Evolutionary conservation across 441 rosid genomes (phyloP).

Genomic region (Manihot esculenta): DNA sequence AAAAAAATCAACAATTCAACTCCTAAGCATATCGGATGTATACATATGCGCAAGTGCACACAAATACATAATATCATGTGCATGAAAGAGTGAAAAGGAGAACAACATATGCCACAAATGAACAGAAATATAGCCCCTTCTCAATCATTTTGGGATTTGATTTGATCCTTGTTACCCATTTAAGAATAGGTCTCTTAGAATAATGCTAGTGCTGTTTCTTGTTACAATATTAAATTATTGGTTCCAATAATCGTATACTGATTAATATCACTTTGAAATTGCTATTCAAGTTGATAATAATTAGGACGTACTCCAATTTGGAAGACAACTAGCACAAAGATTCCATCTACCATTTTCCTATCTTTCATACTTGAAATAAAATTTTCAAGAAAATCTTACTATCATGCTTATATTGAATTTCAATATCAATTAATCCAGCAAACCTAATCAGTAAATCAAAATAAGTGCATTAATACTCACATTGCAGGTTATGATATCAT

Average conservation of each 20-base stretch:
- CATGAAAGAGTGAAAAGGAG: too few relatives aligned
- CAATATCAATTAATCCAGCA: neutral
- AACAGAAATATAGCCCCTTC: neutral
- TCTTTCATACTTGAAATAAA: neutral
- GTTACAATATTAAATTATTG: neutral
- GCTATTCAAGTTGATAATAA: neutral
- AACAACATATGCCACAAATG: neutral
- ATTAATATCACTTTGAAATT: neutral
- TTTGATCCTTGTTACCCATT: neutral
- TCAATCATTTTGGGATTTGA: neutral
- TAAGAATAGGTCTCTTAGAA: neutral
- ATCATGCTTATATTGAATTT: neutral
- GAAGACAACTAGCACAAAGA: neutral
- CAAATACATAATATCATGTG: too few relatives aligned
- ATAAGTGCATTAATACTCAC: neutral
- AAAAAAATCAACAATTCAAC: too few relatives aligned
- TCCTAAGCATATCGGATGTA: too few relatives aligned
- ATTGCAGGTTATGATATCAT: neutral
- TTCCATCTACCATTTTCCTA: neutral
- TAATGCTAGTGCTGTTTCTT: neutral
- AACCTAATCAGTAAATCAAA: neutral
- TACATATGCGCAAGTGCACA: too few relatives aligned
- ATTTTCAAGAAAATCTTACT: neutral
- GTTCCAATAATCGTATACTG: neutral
- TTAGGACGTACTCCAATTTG: neutral